phyloP scores from a whole-genome alignment of 768 basidiomycete species.

The Hypsizygus marmoreus region DNA sequence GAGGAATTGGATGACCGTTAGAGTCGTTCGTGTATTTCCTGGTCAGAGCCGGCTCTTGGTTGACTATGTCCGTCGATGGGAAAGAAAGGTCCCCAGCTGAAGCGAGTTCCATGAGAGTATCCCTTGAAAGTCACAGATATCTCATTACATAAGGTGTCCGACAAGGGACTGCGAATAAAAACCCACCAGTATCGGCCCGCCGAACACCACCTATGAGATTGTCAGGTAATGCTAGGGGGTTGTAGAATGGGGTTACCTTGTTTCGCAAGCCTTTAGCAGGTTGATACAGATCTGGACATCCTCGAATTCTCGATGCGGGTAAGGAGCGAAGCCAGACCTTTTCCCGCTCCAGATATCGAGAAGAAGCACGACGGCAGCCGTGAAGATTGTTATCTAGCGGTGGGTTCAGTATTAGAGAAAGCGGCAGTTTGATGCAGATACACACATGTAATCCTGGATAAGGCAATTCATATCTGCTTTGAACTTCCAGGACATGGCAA shows the following conservation, averaged over 20 bases:
- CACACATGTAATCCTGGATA: slow-evolving; percentile 39
- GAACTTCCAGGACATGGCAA: slow-evolving; percentile 67
- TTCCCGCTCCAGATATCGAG: slow-evolving; percentile 68
- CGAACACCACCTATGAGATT: slow-evolving; percentile 39
- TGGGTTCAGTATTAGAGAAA: slow-evolving; percentile 9
- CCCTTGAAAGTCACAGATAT: slow-evolving; percentile 27
- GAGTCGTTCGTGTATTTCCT: slow-evolving; percentile 19
- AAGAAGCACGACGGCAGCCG: slow-evolving; percentile 55
- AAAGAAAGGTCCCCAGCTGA: slow-evolving; percentile 36
- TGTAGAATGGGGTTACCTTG: slow-evolving; percentile 30
- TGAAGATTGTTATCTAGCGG: slow-evolving; percentile 39
- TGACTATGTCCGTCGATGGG: no score
- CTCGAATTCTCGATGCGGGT: slow-evolving; percentile 53
- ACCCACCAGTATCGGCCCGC: slow-evolving; percentile 44
- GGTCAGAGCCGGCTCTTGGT: slow-evolving; percentile 4
- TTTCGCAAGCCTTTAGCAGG: slow-evolving; percentile 45
- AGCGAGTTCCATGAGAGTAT: slow-evolving; percentile 38
- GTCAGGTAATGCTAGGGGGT: not conserved
- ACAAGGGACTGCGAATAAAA: no score
- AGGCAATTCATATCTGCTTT: slow-evolving; percentile 37
- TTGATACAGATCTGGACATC: slow-evolving; percentile 64
- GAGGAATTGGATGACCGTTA: slow-evolving; percentile 5
- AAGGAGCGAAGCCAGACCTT: slow-evolving; percentile 44
- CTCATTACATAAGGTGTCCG: not conserved
- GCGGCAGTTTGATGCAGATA: not conserved